These are phyloP conservation scores for Hypoxylon sp. DNA, from an alignment of 2,329 filamentous ascomycete species.

Conservation along the genomic window DNA sequence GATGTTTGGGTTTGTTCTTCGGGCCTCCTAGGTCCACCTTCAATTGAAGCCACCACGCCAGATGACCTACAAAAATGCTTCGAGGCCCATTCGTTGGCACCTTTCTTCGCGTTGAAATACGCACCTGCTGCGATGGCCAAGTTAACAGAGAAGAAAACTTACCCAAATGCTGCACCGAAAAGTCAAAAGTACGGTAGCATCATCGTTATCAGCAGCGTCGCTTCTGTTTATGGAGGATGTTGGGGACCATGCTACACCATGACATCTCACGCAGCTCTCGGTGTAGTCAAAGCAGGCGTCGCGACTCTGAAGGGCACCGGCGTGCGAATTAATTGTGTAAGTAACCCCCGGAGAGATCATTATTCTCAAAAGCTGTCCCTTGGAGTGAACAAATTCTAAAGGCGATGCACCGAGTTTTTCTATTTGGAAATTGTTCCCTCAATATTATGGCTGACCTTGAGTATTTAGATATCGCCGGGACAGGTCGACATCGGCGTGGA, in stretches of 20 bases:
- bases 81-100: conserved; percentile 72
- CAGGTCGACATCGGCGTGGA: conserved; percentile 60
- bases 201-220: conserved; percentile 72
- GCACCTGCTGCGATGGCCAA: conserved; percentile 75
- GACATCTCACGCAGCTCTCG: conserved; percentile 71
- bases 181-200: conserved; percentile 73
- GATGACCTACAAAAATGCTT: conserved; percentile 70
- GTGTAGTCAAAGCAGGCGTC: conserved; percentile 72
- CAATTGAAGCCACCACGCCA: conserved; percentile 70
- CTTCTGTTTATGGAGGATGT: conserved; percentile 70
- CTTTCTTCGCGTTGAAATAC: conserved; percentile 76
- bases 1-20: conserved; percentile 74
- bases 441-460: background rate
- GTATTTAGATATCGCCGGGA: conserved; percentile 52
- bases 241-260: conserved; percentile 75
- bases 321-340: conserved; percentile 70
- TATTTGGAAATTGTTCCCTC: background rate
- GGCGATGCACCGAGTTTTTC: too few species aligned
- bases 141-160: conserved; percentile 66
- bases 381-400: too few species aligned
- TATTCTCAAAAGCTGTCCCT: background rate
- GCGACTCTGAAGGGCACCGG: conserved; percentile 71
- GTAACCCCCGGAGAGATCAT: background rate
- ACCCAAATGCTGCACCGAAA: conserved; percentile 74
- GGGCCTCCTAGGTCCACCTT: conserved; percentile 70